These are phyloP conservation scores for Striga hermonthica DNA, from an alignment of 305 asterid species.

Conservation along the genomic window DNA sequence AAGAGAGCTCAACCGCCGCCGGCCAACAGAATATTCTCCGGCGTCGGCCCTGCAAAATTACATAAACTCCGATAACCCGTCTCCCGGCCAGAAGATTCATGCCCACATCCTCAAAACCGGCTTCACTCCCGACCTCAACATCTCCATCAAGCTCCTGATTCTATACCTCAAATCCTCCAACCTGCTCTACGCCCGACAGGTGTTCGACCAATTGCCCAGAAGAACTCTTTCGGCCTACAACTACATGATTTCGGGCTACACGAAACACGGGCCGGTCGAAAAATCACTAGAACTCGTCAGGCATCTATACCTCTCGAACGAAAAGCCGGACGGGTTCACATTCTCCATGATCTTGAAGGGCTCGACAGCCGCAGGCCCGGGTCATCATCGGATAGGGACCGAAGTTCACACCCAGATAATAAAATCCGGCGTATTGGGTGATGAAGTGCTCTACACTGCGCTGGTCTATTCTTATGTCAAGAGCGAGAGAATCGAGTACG, in stretches of 20 bases:
- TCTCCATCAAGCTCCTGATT: slow-evolving; percentile 68
- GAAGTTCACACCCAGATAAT: slow-evolving; percentile 70
- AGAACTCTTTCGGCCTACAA: slow-evolving; percentile 77
- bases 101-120: slow-evolving; percentile 73
- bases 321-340: slow-evolving; percentile 68
- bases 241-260: slow-evolving; percentile 76
- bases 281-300: slow-evolving; percentile 57
- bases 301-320: slow-evolving; percentile 43
- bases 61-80: slow-evolving; percentile 69
- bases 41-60: slow-evolving; percentile 55
- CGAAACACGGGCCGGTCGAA: slow-evolving; percentile 47
- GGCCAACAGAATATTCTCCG: slow-evolving; percentile 34
- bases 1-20: slow-evolving; percentile 28
- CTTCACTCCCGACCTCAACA: slow-evolving; percentile 50
- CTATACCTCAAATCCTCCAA: slow-evolving; percentile 50
- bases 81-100: slow-evolving; percentile 77
- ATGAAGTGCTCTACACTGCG: slow-evolving; percentile 79
- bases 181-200: slow-evolving; percentile 51
- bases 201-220: slow-evolving; percentile 74
- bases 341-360: slow-evolving; percentile 79
- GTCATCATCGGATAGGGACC: slow-evolving; percentile 34
- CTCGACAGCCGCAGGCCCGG: slow-evolving; percentile 37
- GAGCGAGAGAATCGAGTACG: slow-evolving; percentile 52
- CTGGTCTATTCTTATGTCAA: slow-evolving; percentile 74
- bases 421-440: slow-evolving; percentile 48